Evolutionary conservation across 371 early-diverging fungal genomes (phyloP).

Genomic region (Mortierella sp.): DNA sequence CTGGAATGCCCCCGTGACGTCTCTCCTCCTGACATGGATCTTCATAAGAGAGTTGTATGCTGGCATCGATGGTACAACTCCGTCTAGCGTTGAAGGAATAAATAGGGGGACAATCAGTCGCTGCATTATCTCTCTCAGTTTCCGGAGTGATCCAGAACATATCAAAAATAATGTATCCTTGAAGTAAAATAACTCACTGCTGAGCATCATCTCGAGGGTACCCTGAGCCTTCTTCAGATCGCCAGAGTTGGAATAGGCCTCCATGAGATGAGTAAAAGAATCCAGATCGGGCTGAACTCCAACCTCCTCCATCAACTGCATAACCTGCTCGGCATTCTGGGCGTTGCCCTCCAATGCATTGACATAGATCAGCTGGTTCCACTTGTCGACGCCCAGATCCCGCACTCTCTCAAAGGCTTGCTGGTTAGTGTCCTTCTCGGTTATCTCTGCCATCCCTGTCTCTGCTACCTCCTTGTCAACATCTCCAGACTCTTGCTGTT

Average conservation of each 20-base stretch:
- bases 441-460: background rate
- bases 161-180: background rate
- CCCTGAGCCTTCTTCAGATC: constrained; percentile 73
- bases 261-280: constrained; percentile 83
- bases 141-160: background rate
- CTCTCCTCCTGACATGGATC: constrained; percentile 38
- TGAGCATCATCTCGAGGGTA: constrained; percentile 66
- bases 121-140: background rate
- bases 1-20: constrained; percentile 35
- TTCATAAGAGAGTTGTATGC: constrained; percentile 43
- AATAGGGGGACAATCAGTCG: background rate
- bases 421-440: constrained; percentile 11
- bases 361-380: constrained; percentile 80
- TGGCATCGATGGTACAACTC: constrained; percentile 31
- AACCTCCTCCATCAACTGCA: constrained; percentile 76
- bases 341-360: constrained; percentile 79
- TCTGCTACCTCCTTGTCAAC: background rate
- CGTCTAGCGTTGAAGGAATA: constrained; percentile 18
- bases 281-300: constrained; percentile 75
- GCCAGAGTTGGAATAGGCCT: constrained; percentile 82
- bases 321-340: constrained; percentile 79
- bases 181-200: constrained; percentile 28
- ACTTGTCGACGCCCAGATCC: constrained; percentile 55
- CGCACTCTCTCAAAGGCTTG: constrained; percentile 29
- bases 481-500: background rate